A percentile compares a stretch with the other conserved stretches of the same genome.
These are phyloP conservation scores for Dothidotthia symphoricarpi DNA, from an alignment of 2,329 filamentous ascomycete genomes.

Conservation along the genomic window DNA sequence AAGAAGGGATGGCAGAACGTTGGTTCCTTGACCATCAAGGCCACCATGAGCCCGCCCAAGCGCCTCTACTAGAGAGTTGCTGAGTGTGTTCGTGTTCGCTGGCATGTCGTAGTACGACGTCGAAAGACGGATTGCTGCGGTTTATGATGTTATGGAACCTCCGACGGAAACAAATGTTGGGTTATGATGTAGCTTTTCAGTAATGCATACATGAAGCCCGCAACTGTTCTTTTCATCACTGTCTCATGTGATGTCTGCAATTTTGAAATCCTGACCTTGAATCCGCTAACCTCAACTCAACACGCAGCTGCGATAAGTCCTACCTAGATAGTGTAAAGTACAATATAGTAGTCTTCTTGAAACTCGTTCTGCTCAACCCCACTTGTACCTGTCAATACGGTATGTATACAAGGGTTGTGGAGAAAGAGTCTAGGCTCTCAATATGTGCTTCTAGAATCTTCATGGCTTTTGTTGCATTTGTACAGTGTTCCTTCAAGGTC, in stretches of 20 bases:
- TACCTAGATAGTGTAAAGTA: too few relatives aligned
- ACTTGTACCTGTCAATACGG: too few relatives aligned
- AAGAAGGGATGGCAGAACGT: constrained; percentile 99
- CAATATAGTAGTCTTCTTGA: too few relatives aligned
- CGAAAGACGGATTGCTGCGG: constrained; percentile 16
- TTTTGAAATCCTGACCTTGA: too few relatives aligned
- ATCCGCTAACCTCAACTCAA: too few relatives aligned
- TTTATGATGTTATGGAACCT: constrained; percentile 22
- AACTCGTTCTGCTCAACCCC: too few relatives aligned
- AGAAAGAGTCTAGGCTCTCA: too few relatives aligned
- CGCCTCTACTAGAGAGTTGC: constrained; percentile 77
- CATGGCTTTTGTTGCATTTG: too few relatives aligned
- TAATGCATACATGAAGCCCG: constrained; percentile 33
- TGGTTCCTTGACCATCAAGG: constrained; percentile 99
- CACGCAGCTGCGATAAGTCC: too few relatives aligned
- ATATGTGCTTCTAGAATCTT: too few relatives aligned
- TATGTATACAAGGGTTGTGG: too few relatives aligned
- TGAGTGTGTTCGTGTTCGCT: constrained; percentile 14
- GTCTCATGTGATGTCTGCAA: neutral
- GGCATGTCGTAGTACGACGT: constrained; percentile 12
- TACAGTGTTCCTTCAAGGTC: too few relatives aligned
- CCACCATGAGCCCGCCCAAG: constrained; percentile 98
- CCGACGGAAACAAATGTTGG: constrained; percentile 17
- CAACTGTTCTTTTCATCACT: neutral
- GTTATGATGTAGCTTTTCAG: constrained; percentile 32